Evolutionary conservation across 2,329 filamentous ascomycete species (phyloP), one percentile per base, ranked within the genome.

Genomic region (Achaetomium macrosporum): DNA sequence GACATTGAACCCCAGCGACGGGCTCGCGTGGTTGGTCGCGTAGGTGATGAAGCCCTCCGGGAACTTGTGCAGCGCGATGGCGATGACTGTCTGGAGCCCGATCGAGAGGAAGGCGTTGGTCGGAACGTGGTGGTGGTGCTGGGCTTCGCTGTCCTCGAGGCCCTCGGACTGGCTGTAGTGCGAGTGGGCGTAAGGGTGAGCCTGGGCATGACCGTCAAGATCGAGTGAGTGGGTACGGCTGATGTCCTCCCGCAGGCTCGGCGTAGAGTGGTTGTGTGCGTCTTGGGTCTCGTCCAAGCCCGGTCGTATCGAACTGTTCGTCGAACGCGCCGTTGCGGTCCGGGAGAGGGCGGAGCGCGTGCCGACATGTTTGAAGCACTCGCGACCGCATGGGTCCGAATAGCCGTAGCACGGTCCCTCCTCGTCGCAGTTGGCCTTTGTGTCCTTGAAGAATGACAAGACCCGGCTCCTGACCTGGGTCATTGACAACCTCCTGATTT

Each of bases 11-110:
- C 93, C 93, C 0, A 99, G 81, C 0, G 80, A 76, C 0, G 93
- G 91, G 67, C 91, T 97, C 12, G 90, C 92, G 66, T 99, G 93
- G 69, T 97, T 99, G 10, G 93, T 96, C 10, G 93, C 92, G 67
- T 95, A 99, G 1, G 92, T 97, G 61, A 99, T 85, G 67, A 87
- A 87, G 19, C 83, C 83, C 64, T 86, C 93, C 1, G 93, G 93
- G 35, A 97, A 86, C 68, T 99, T 99, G 74, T 99, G 93, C 1
- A 99, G 76, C 8, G 92, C 90, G 58, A 99, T 97, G 6, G 93
- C 93, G 47, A 96, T 85, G 15, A 89, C 92, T 0, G 93, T 97
- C 69, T 99, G 93, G 1, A 99, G 80, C n/a, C 93, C 91, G 55
- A 97, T 93, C 48, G 88, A 88, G 57, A 97, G 76, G 68, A 96